A percentile compares a stretch with the other conserved stretches of the same genome.
These are phyloP conservation scores for Tephrocybe sp. DNA, from an alignment of 768 basidiomycete genomes.

Conservation along the genomic window DNA sequence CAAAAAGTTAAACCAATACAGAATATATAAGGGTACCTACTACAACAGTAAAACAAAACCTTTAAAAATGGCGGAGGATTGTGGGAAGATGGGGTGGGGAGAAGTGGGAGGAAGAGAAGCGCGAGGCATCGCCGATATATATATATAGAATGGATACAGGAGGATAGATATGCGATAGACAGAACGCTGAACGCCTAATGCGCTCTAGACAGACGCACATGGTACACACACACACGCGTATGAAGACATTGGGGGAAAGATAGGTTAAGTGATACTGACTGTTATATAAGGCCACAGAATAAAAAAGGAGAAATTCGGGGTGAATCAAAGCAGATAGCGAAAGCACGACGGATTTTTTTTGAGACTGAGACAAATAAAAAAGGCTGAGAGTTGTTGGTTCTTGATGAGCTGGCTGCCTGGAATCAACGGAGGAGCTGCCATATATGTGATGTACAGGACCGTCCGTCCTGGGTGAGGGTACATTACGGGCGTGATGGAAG, in stretches of 20 bases:
- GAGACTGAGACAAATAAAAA: constrained; percentile 12
- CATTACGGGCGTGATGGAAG: constrained; percentile 11
- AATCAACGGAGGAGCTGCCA: constrained; percentile 1
- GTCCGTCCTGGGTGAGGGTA: constrained; percentile 12
- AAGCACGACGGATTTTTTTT: constrained; percentile 21
- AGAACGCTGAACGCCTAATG: constrained; percentile 14
- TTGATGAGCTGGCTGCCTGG: neutral
- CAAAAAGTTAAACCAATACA: constrained; percentile 9
- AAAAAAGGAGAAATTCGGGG: constrained; percentile 8
- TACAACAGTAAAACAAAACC: constrained; percentile 12
- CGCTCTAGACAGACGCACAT: constrained; percentile 12
- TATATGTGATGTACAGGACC: constrained; percentile 13
- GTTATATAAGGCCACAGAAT: constrained; percentile 6
- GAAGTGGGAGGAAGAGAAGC: neutral
- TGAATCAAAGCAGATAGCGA: constrained; percentile 19
- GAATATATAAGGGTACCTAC: constrained; percentile 9
- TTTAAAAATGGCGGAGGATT: neutral
- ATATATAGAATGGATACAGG: constrained; percentile 14
- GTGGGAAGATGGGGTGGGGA: neutral
- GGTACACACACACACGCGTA: constrained; percentile 13
- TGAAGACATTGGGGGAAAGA: neutral
- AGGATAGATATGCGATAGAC: constrained; percentile 9
- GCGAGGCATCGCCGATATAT: constrained; percentile 11
- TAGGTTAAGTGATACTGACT: constrained; percentile 15
- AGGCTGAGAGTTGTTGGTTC: constrained; percentile 1